Conservation (phyloP, 2,329 filamentous ascomycete genomes). For the Phyllosticta ampelicida region DNA sequence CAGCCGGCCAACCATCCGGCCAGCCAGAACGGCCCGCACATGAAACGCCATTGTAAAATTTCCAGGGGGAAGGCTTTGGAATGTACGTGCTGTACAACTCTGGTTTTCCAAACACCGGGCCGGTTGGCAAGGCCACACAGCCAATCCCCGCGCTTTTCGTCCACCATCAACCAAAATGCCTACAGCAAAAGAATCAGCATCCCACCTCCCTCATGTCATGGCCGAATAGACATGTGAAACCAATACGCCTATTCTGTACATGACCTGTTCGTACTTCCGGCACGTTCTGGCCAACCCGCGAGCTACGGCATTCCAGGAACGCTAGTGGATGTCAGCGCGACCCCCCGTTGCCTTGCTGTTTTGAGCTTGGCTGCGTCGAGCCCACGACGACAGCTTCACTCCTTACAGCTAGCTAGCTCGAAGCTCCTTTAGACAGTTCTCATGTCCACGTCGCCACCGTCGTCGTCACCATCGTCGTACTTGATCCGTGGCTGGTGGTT, state of each 20-base stretch:
- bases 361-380: not conserved
- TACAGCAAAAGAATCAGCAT: not conserved
- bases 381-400: not conserved
- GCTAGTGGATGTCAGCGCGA: not conserved
- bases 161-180: not conserved
- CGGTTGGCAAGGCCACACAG: not conserved
- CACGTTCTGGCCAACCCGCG: not conserved
- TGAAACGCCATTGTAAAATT: not conserved
- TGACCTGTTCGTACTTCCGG: not conserved
- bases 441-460: not conserved
- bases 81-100: conserved; percentile 7
- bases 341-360: not conserved
- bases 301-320: not conserved
- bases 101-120: not conserved
- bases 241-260: not conserved
- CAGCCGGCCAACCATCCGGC: not conserved
- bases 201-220: not conserved
- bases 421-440: too few species aligned
- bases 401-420: not conserved
- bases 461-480: not conserved
- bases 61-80: not conserved
- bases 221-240: not conserved
- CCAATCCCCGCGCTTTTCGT: not conserved
- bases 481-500: not conserved
- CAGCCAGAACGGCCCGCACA: not conserved